Evolutionary conservation across 768 basidiomycete species (phyloP), one percentile per base, ranked within the genome.

Genomic region (Pleurotus tuoliensis): DNA sequence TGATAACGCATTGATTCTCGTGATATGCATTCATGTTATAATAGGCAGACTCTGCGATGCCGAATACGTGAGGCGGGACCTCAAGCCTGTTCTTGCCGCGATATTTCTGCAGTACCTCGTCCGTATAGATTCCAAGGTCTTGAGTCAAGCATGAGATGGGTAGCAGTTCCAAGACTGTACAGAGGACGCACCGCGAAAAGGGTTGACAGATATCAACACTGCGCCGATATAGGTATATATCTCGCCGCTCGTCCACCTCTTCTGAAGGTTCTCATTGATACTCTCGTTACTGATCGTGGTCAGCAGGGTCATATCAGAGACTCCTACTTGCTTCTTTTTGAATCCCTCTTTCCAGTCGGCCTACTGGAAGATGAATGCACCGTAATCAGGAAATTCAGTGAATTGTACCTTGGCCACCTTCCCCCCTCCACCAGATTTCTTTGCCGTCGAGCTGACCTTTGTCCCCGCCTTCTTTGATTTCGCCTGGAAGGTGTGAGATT

Each of bases 271-370:
- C 52, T 97, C 94, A 70, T 99, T 98, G 82, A 99, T 86, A 62
- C 86, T 88, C 66, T 98, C 96, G 71, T 99, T 97, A 70, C 91
- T 94, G 78, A 98, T 98, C 49, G 92, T 96, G 20, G 92, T 90
- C 57, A 99, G 76, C 59, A 99, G 76, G 7, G 97, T 99, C 97
- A 99, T 99, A 79, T 99, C 97, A 43, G 92, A 87, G 57, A 99
- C 96, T 55, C 97, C 97, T 59, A 95, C 88, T 73, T 92, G 89
- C 76, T 98, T 98, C 87, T 98, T 99, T 87, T 97, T 97, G 82
- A 99, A 99, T 4, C 95, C 94, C 67, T 98, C 96, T 73, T 96
- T 96, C 96, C 96, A 99, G 70, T 98, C 96, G 48, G 96, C 96
- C 95, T 98, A 61, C 54, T 30, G 13, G 9, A 15, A 27, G 6